These are phyloP conservation scores for Cymbopogon citratus DNA, from an alignment of 176 grass and related monocot species.

Conservation along the genomic window DNA sequence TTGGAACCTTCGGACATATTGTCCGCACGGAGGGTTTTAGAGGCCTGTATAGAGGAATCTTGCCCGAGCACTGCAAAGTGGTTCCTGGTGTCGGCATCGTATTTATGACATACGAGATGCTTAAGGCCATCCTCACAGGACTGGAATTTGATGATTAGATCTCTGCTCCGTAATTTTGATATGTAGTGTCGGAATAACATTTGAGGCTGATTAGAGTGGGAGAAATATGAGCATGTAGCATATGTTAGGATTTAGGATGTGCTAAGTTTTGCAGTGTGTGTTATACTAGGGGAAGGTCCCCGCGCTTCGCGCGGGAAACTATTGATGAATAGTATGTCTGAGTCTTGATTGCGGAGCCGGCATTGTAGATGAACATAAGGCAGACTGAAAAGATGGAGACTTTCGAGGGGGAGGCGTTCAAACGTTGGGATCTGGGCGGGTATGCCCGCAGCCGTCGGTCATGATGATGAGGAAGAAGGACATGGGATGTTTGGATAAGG, in stretches of 20 bases:
- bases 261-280: constrained; percentile 55
- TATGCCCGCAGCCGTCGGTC: too few relatives aligned
- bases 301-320: constrained; percentile 3
- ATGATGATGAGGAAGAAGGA: too few relatives aligned
- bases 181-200: constrained; percentile 35
- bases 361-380: too few relatives aligned
- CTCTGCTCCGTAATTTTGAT: constrained; percentile 35
- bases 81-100: constrained; percentile 87
- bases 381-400: too few relatives aligned
- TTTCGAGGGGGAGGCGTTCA: too few relatives aligned
- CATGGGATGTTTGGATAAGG: too few relatives aligned
- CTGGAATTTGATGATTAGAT: constrained; percentile 42
- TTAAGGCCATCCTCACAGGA: constrained; percentile 58
- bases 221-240: constrained; percentile 53
- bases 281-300: constrained; percentile 28
- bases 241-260: constrained; percentile 41
- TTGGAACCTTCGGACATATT: constrained; percentile 83
- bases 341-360: too few relatives aligned
- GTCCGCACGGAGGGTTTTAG: constrained; percentile 56
- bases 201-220: constrained; percentile 36
- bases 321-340: too few relatives aligned
- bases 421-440: too few relatives aligned
- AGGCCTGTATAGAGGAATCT: constrained; percentile 94
- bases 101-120: constrained; percentile 90
- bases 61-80: constrained; percentile 93